Evolutionary conservation across 495 filamentous ascomycete genomes (phyloP).

Genomic region (Aspergillus hancockii): DNA sequence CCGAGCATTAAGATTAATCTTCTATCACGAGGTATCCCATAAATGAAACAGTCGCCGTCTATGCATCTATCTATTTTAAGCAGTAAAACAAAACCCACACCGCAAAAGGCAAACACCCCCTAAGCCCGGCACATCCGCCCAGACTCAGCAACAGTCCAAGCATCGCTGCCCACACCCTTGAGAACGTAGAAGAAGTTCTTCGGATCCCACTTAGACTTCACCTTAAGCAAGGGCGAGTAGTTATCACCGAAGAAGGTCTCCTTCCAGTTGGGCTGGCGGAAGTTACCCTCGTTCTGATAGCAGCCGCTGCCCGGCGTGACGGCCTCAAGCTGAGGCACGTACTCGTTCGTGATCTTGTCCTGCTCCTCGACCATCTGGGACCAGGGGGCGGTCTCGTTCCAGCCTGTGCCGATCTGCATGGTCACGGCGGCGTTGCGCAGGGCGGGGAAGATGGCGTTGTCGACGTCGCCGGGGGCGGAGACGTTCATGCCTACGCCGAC

Average conservation of each 20-base stretch:
- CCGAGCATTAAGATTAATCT: neutral
- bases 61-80: neutral
- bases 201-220: conserved; percentile 57
- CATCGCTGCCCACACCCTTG: conserved; percentile 62
- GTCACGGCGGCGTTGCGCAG: conserved; percentile 56
- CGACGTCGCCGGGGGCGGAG: conserved; percentile 37
- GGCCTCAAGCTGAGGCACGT: conserved; percentile 47
- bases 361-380: conserved; percentile 41
- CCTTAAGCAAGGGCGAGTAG: conserved; percentile 35
- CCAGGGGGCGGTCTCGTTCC: conserved; percentile 49
- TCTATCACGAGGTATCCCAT: neutral
- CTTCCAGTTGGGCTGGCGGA: conserved; percentile 54
- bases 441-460: conserved; percentile 56
- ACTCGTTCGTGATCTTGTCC: conserved; percentile 38
- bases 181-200: conserved; percentile 58
- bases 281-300: conserved; percentile 50
- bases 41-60: neutral
- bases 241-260: conserved; percentile 53
- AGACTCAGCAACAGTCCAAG: conserved; percentile 27
- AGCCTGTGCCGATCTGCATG: conserved; percentile 40
- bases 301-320: conserved; percentile 35
- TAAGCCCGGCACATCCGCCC: conserved; percentile 31
- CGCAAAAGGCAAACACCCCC: neutral
- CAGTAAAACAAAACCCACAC: neutral
- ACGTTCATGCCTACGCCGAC: conserved; percentile 49